Conservation (phyloP, 2,329 filamentous ascomycete genomes). For the Penicillium oxalicum region DNA sequence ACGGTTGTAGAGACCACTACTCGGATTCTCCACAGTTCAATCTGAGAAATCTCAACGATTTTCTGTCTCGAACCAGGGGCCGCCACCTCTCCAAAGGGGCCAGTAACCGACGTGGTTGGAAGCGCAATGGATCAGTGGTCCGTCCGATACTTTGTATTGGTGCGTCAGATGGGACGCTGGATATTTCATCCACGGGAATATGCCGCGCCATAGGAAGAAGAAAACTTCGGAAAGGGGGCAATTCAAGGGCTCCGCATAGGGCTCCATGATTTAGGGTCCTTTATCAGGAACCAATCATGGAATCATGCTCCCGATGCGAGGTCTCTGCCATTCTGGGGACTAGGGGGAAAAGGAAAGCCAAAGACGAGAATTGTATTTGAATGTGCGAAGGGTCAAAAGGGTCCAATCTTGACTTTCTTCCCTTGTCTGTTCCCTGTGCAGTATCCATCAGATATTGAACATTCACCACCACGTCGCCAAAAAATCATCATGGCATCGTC, state of each 20-base stretch:
- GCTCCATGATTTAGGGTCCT: conserved; percentile 6
- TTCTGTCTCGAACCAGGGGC: conserved; percentile 1
- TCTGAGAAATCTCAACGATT: conserved; percentile 1
- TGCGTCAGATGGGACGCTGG: neutral
- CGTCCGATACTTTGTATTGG: conserved; percentile 5
- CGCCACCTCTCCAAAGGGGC: no score
- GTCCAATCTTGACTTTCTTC: no score
- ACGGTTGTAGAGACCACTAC: no score
- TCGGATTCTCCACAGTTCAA: neutral
- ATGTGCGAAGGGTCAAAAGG: neutral
- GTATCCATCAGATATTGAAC: neutral
- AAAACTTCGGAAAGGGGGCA: conserved; percentile 9
- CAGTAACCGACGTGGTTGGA: neutral
- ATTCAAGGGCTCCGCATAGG: conserved; percentile 12
- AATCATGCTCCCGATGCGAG: neutral
- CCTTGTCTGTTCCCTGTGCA: neutral
- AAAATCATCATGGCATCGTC: conserved; percentile 5
- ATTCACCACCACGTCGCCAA: no score
- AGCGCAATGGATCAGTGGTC: neutral
- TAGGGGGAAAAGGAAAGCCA: neutral
- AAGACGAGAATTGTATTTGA: neutral
- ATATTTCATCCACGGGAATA: conserved; percentile 8
- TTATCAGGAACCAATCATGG: conserved; percentile 12
- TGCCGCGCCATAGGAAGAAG: conserved; percentile 7
- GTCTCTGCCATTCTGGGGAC: conserved; percentile 4